These are phyloP conservation scores for Diaporthe eres DNA, from an alignment of 2,329 filamentous ascomycete genomes.

Conservation along the genomic window DNA sequence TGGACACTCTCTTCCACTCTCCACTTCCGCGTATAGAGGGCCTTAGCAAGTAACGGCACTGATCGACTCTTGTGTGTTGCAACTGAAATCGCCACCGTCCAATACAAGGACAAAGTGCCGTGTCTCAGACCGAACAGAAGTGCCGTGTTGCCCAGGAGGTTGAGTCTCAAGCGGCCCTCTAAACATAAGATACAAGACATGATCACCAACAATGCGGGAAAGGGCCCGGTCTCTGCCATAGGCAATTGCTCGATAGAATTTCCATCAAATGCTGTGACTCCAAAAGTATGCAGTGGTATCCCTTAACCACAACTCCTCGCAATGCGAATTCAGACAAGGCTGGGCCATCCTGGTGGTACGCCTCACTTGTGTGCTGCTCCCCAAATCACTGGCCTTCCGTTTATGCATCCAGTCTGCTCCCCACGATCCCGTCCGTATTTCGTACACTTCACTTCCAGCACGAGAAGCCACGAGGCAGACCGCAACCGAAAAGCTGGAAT, in stretches of 20 bases:
- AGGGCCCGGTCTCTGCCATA: not conserved
- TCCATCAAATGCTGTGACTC: slow-evolving; percentile 34
- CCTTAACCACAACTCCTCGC: slow-evolving; percentile 30
- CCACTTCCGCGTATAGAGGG: not conserved
- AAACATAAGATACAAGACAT: not conserved
- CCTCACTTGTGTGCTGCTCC: not conserved
- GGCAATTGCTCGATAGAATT: slow-evolving; percentile 6
- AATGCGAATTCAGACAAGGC: slow-evolving; percentile 29
- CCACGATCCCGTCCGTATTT: not conserved
- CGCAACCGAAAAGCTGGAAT: slow-evolving; percentile 12
- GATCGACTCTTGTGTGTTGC: no score
- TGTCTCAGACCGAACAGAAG: not conserved
- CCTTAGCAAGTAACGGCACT: not conserved
- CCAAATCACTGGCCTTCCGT: not conserved
- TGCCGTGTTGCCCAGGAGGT: not conserved
- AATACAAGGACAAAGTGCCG: not conserved
- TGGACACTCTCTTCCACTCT: not conserved
- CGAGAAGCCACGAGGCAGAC: slow-evolving; percentile 31
- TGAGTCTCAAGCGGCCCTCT: not conserved
- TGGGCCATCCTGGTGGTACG: not conserved
- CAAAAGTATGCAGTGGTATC: slow-evolving; percentile 36
- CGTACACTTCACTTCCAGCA: slow-evolving; percentile 33
- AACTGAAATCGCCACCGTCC: not conserved
- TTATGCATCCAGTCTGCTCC: not conserved
- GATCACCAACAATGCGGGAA: not conserved